Evolutionary conservation across 257 asterid species (phyloP), one percentile per base, ranked within the genome.

Genomic region (Nicotiana otophora): DNA sequence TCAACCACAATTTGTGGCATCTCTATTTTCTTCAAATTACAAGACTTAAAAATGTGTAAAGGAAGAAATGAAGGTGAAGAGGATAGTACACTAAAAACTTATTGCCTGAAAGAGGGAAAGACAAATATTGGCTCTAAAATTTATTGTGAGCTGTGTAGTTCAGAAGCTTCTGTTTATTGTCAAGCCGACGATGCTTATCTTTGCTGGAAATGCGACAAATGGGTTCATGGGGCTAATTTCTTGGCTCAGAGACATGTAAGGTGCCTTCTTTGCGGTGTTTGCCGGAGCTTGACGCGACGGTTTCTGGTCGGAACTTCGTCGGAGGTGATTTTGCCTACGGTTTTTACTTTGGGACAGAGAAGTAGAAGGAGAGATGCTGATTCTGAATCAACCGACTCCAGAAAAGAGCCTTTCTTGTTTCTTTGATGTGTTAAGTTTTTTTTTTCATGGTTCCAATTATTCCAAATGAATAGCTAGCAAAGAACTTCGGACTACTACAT

Each of bases 171-270:
- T 16, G 80, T 90, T 14, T 88, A 88, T 80, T 90, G 92, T 85
- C 85, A 82, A 65, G 91, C 92, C 10, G 92, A 90, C 80, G 83
- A 81, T 72, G 92, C 92, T 5, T 88, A 85, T 83, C 85, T 90
- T 31, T 90, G 92, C 86, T 46, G 77, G 82, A 85, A 90, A 85
- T 90, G 92, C 60, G 92, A 90, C 55, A 66, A 57, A 26, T 81
- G 82, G 88, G 91, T 90, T 17, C 91, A 88, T 33, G 84, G 82
- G 15, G 91, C 92, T 5, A 90, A 90, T 76, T 86, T 90, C 81
- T 81, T 90, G 78, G 91, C 91, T 9, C 83, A 75, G 54, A 85
- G 91, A 79, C 91, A 88, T 42, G 81, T 90, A 14, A 68, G 91
- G 39, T 86, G 89, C 87, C 83, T 90, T 34, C 86, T 86, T 23